Base-by-base conservation (phyloP, 805 yeast genomes). In the Ogataea polymorpha region DNA sequence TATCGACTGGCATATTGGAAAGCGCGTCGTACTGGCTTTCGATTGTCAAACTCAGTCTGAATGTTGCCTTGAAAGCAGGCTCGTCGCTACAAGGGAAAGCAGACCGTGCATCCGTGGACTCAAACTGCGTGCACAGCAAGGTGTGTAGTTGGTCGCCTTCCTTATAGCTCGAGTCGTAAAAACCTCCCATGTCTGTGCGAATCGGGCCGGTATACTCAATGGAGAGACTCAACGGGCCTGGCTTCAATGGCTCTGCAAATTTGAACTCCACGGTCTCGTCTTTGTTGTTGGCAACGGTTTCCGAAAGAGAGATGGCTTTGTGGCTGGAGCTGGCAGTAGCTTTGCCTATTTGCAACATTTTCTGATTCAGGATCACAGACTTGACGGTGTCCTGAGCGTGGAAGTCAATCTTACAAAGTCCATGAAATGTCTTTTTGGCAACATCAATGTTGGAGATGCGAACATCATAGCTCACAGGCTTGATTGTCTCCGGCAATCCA, bases 401-500 rank as follows among this genome's bases (percentile, higher is more conserved):
- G 35, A 84, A 65, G 31, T 71, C 63, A 40, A 84, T 73, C 8
- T 45, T 51, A 3, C 75, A 79, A 3, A 46, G 46, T 6, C 85
- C 86, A 2, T 53, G 53, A 53, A 72, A 80, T 1, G 70, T 58
- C 48, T 70, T 72, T 25, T 63, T 62, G 6, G 53, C 61, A 21
- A 70, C 61, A 53, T 81, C 75, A 27, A 95, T 88, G 53, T 80
- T 82, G 32, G 32, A 58, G 39, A 80, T 66, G 14, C 79, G 72
- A 24, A 93, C 61, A 40, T 79, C 75, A 60, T 93, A 91, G 63
- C 85, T 86, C 25, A 67, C 53, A 25, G 99, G 97, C 44, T 72
- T 72, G 46, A 89, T 83, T 39, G 74, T 68, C 9, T 48, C 35
- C 9, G 68, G 67, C 16, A 65, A 43, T 9, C 61, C 58, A 24